Evolutionary conservation across 768 basidiomycete species (phyloP), one percentile per base, ranked within the genome.

Genomic region (Leccinellum luteum): DNA sequence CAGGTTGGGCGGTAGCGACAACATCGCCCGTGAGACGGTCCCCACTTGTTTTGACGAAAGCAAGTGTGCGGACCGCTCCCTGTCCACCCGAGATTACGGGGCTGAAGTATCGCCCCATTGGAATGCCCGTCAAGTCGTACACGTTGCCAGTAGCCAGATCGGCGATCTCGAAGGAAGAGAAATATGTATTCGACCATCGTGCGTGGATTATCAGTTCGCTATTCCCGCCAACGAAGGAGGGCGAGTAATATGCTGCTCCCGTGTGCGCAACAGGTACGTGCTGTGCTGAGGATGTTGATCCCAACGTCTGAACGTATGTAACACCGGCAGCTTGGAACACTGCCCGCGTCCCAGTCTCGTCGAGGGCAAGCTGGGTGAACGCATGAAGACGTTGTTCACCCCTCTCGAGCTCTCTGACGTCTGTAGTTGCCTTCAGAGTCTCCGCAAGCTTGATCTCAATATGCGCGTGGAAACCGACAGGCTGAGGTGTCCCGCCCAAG

Each of bases 251-350:
- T 2, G 84, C 74, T 31, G 73, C 76, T 6, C 70, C 68, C 12
- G 76, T 56, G 52, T 84, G 67, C 5, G 81, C 68, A n/a, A 79
- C 76, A 8, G 87, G 86, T 12, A 78, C 69, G 3, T 62, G 64
- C 8, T 82, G 75, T 34, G 75, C 73, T 7, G 51, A 60, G 5
- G 74, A 67, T 3, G 68, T 60, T 6, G 73, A 64, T 31, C 55
- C 64, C 51, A 68, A n/a, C 15, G 12, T 48, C 47, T 71, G 69
- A 50, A 62, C 45, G 23, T 71, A 71, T 17, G 67, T 71, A 50
- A 66, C 60, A 1, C 87, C 87, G 8, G 84, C 85, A n/a, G 81
- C 88, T 70, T 88, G 81, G 71, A 89, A 90, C 21, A 84, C 79
- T 1, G 79, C 84, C 30, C 69, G 77, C 4, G 69, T 64, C 30